phyloP scores from a whole-genome alignment of 2,329 filamentous ascomycete species.

The Waltergamsia citrina region DNA sequence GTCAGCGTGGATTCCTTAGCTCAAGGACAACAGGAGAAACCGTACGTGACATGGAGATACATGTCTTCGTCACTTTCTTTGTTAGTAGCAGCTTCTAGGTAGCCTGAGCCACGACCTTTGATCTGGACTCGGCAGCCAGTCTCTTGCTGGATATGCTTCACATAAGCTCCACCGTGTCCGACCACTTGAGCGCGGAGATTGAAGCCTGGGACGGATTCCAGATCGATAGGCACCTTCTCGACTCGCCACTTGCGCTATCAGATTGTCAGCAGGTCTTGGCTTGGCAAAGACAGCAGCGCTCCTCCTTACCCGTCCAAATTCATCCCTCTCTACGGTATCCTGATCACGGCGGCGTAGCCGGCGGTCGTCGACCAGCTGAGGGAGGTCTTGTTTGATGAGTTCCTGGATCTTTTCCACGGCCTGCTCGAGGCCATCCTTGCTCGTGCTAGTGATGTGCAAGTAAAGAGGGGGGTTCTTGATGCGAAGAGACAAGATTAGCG shows the following conservation, averaged over 20 bases:
- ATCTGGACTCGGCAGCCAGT: constrained; percentile 96
- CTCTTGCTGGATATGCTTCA: constrained; percentile 96
- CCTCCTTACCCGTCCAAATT: constrained; percentile 86
- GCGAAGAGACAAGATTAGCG: constrained; percentile 7
- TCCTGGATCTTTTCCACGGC: constrained; percentile 86
- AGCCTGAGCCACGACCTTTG: constrained; percentile 91
- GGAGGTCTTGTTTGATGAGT: constrained; percentile 91
- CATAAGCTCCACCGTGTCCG: constrained; percentile 86
- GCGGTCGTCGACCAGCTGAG: constrained; percentile 89
- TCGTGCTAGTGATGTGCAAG: constrained; percentile 88
- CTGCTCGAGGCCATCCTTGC: constrained; percentile 82
- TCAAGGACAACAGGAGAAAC: constrained; percentile 9
- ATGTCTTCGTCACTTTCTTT: constrained; percentile 90
- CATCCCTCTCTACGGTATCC: constrained; percentile 78
- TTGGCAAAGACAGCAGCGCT: too few relatives aligned
- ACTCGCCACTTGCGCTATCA: constrained; percentile 95
- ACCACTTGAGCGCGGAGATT: constrained; percentile 95
- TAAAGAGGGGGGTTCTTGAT: constrained; percentile 95
- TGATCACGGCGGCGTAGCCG: constrained; percentile 78
- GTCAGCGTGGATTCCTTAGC: background rate
- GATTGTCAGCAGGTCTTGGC: constrained; percentile 4
- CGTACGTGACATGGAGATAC: constrained; percentile 92
- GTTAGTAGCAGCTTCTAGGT: constrained; percentile 81
- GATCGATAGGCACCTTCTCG: constrained; percentile 81
- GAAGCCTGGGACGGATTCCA: constrained; percentile 89